Percentiles rank a stretch among this genome's conserved stretches.
phyloP scores from a whole-genome alignment of 1,284 basidiomycete genomes.

The Ceratobasidium sp. region DNA sequence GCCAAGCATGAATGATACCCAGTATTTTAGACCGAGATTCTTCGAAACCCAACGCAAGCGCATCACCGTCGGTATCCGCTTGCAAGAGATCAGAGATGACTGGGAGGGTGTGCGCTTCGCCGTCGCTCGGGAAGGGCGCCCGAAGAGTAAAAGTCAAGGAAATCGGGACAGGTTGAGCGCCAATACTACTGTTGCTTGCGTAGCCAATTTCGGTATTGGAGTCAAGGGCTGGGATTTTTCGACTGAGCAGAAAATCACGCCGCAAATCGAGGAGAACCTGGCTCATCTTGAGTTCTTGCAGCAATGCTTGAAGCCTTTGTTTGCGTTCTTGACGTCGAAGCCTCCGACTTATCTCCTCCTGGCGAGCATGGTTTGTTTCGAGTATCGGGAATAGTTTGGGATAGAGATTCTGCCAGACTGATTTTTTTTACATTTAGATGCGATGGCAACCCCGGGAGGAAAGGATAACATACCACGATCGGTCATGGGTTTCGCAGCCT shows the following conservation, averaged over 20 bases:
- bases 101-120: not conserved
- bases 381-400: not conserved
- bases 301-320: not conserved
- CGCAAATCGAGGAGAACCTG: no score
- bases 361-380: not conserved
- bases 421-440: no score
- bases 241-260: no score
- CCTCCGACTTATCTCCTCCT: not conserved
- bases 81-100: not conserved
- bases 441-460: no score
- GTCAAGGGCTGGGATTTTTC: no score
- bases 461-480: conserved; percentile 3
- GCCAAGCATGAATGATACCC: not conserved
- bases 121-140: no score
- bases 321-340: not conserved
- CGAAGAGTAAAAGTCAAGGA: no score
- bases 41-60: not conserved
- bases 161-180: no score
- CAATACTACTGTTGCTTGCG: no score
- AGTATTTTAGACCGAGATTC: not conserved
- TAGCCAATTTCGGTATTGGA: no score
- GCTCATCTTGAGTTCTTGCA: not conserved
- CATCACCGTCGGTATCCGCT: not conserved
- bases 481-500: not conserved
- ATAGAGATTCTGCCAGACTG: conserved; percentile 14